phyloP scores from a whole-genome alignment of 140 eudicot genomes.

The Stevia rebaudiana region DNA sequence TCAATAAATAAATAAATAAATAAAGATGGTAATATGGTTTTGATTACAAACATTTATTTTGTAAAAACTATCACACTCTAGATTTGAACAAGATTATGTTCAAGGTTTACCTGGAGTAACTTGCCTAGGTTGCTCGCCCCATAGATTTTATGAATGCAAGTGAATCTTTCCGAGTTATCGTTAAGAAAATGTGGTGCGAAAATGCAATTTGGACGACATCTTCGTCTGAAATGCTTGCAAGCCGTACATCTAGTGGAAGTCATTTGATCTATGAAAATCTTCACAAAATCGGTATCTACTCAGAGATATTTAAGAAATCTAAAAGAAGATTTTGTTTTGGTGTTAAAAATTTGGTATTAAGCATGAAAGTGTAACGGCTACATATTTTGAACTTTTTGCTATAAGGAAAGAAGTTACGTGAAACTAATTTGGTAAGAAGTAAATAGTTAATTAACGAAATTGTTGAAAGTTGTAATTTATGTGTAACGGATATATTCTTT shows the following conservation, averaged over 20 bases:
- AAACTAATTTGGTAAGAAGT: conserved; percentile 10
- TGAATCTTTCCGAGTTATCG: conserved; percentile 30
- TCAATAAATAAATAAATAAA: no score
- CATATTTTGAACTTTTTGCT: neutral
- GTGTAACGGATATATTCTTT: neutral
- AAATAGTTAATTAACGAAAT: neutral
- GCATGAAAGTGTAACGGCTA: conserved; percentile 19
- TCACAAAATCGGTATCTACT: neutral
- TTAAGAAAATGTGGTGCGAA: conserved; percentile 36
- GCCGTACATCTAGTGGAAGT: conserved; percentile 34
- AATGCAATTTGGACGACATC: conserved; percentile 36
- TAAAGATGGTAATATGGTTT: no score
- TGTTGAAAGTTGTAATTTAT: neutral
- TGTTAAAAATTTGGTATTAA: neutral
- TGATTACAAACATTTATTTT: no score
- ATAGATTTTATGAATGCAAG: conserved; percentile 34
- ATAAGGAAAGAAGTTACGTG: conserved; percentile 13
- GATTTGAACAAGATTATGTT: conserved; percentile 8
- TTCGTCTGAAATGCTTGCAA: conserved; percentile 41
- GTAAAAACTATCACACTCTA: neutral
- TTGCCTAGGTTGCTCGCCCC: conserved; percentile 39
- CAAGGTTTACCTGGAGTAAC: conserved; percentile 34
- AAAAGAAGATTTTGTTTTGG: conserved; percentile 12
- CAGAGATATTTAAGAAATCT: conserved; percentile 16
- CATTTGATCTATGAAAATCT: conserved; percentile 8